A percentile compares a stretch with the other conserved stretches of the same genome.
phyloP scores from a whole-genome alignment of 2,329 filamentous ascomycete species.

The Sporothrix inflata region DNA sequence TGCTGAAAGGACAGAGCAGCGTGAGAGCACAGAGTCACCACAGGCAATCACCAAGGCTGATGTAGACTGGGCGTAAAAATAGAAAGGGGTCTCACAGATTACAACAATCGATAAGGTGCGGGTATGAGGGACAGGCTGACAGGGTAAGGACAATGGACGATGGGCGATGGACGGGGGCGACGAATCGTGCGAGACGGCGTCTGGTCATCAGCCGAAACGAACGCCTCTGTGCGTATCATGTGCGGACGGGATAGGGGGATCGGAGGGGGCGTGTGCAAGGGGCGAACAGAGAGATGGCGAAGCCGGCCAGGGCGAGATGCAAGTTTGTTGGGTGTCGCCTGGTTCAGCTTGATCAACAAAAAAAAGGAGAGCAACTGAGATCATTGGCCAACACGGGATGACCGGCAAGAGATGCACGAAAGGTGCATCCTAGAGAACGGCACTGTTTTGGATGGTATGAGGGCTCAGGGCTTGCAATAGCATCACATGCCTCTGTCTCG shows the following conservation, averaged over 20 bases:
- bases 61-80: constrained; percentile 9
- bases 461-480: background rate
- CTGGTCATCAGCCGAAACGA: background rate
- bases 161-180: background rate
- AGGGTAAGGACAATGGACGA: background rate
- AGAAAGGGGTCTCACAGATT: background rate
- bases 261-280: background rate
- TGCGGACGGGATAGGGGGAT: constrained; percentile 1
- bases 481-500: background rate
- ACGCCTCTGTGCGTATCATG: constrained; percentile 1
- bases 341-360: constrained; percentile 9
- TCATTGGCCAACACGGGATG: background rate
- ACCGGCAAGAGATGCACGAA: background rate
- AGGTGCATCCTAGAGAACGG: background rate
- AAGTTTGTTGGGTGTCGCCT: background rate
- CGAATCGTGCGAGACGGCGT: background rate
- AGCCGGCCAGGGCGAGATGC: background rate
- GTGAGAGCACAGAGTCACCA: background rate
- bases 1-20: background rate
- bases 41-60: background rate
- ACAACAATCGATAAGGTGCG: background rate
- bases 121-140: background rate
- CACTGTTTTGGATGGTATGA: background rate
- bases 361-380: background rate
- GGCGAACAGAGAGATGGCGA: background rate